Evolutionary conservation across 129 eudicot genomes (phyloP).

Genomic region (Mikania micrantha): DNA sequence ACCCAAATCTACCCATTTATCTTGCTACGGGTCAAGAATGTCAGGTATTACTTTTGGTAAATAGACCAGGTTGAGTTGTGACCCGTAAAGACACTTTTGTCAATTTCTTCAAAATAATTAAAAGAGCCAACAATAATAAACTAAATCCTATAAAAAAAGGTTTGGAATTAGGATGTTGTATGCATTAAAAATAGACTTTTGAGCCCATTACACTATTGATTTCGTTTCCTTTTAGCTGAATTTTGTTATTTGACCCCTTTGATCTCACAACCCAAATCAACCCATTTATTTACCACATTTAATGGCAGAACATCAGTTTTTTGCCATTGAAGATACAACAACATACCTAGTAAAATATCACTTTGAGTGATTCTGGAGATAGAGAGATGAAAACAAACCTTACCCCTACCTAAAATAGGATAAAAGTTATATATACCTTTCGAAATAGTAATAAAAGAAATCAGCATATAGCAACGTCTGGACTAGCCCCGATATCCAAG

Average conservation of each 20-base stretch:
- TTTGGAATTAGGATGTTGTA: background rate
- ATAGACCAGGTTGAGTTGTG: background rate
- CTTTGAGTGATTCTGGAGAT: too few relatives aligned
- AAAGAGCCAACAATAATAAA: background rate
- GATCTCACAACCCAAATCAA: background rate
- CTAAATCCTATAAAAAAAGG: background rate
- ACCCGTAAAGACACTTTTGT: background rate
- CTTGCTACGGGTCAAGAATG: too few relatives aligned
- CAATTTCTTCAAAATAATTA: background rate
- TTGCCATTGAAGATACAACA: too few relatives aligned
- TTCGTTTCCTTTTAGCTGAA: background rate
- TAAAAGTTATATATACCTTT: conserved; percentile 72
- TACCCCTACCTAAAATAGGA: too few relatives aligned
- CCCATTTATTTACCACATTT: background rate
- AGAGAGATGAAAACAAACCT: too few relatives aligned
- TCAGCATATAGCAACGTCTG: conserved; percentile 89
- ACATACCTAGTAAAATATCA: too few relatives aligned
- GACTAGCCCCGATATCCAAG: conserved; percentile 79
- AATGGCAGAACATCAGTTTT: background rate
- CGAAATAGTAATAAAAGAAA: conserved; percentile 93
- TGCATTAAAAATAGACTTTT: background rate
- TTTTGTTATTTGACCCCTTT: background rate
- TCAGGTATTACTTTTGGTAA: too few relatives aligned
- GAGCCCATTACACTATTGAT: background rate
- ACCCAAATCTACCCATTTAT: too few relatives aligned